These are phyloP conservation scores for Pseudonectria buxi DNA, from an alignment of 2,329 filamentous ascomycete genomes.

Conservation along the genomic window DNA sequence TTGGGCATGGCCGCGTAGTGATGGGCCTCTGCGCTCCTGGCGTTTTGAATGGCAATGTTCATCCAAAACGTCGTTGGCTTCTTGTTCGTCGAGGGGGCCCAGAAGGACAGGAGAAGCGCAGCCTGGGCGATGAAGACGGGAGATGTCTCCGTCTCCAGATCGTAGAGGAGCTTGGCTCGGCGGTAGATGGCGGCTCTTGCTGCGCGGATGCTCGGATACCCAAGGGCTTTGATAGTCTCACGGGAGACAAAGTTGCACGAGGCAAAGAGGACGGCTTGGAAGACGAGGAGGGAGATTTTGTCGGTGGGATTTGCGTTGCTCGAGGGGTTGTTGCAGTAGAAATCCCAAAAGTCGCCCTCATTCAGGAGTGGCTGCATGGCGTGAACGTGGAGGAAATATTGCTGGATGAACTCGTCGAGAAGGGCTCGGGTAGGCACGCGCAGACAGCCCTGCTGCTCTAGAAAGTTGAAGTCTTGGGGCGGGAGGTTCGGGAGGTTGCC, in stretches of 20 bases:
- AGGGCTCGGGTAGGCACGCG: slow-evolving; percentile 6
- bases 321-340: slow-evolving; percentile 9
- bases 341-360: slow-evolving; percentile 15
- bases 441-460: slow-evolving; percentile 11
- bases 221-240: slow-evolving; percentile 32
- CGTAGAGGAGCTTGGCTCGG: slow-evolving; percentile 33
- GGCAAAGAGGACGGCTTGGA: slow-evolving; percentile 40
- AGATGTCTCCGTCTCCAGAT: slow-evolving; percentile 38
- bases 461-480: slow-evolving; percentile 10
- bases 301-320: slow-evolving; percentile 13
- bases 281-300: slow-evolving; percentile 37
- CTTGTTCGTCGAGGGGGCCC: slow-evolving; percentile 29
- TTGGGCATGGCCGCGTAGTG: slow-evolving; percentile 31
- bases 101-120: slow-evolving; percentile 37
- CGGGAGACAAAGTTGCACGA: slow-evolving; percentile 37
- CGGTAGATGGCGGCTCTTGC: slow-evolving; percentile 39
- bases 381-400: slow-evolving; percentile 13
- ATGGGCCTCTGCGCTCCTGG: slow-evolving; percentile 38
- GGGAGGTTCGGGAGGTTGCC: slow-evolving; percentile 9
- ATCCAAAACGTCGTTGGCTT: slow-evolving; percentile 44
- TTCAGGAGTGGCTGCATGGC: slow-evolving; percentile 10
- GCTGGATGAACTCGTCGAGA: slow-evolving; percentile 11
- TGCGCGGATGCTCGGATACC: slow-evolving; percentile 35
- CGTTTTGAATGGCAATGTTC: slow-evolving; percentile 42
- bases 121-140: slow-evolving; percentile 34